Evolutionary conservation across 2,329 filamentous ascomycete genomes (phyloP).

Genomic region (Pezicula radicicola): DNA sequence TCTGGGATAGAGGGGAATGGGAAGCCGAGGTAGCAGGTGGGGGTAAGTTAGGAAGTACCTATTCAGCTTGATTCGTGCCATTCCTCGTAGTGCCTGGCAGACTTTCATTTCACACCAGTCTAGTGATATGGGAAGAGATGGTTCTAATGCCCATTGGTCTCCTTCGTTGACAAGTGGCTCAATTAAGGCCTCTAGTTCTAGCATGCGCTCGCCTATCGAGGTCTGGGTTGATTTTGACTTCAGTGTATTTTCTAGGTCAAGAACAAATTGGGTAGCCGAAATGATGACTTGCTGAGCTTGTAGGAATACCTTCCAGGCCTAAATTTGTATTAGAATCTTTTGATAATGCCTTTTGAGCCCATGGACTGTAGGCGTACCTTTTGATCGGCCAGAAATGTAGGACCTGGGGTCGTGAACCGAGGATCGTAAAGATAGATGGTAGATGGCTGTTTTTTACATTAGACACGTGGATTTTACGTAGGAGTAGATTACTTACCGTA

Average conservation of each 20-base stretch:
- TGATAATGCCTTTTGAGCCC: conserved; percentile 3
- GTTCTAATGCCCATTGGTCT: conserved; percentile 19
- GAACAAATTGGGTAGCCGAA: conserved; percentile 44
- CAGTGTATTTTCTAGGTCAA: conserved; percentile 41
- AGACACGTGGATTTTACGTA: neutral
- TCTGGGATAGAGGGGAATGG: neutral
- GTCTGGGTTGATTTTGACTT: conserved; percentile 35
- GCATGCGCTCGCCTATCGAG: conserved; percentile 31
- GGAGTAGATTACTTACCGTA: conserved; percentile 31
- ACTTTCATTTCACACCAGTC: conserved; percentile 35
- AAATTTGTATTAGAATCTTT: conserved; percentile 6
- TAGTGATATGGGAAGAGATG: conserved; percentile 31
- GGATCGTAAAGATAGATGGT: conserved; percentile 40
- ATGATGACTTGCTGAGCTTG: conserved; percentile 46
- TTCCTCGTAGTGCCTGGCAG: conserved; percentile 40
- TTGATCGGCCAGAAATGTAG: conserved; percentile 37
- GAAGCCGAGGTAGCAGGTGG: neutral
- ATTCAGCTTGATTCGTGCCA: conserved; percentile 48
- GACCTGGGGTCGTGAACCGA: conserved; percentile 42
- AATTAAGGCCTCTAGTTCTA: conserved; percentile 19
- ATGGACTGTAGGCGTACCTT: conserved; percentile 27
- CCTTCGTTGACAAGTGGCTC: conserved; percentile 19
- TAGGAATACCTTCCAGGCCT: conserved; percentile 39
- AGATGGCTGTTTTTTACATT: conserved; percentile 31
- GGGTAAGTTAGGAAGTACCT: conserved; percentile 26